These are phyloP conservation scores for Grigorovia humatica DNA, from an alignment of 805 yeast species.

Conservation along the genomic window DNA sequence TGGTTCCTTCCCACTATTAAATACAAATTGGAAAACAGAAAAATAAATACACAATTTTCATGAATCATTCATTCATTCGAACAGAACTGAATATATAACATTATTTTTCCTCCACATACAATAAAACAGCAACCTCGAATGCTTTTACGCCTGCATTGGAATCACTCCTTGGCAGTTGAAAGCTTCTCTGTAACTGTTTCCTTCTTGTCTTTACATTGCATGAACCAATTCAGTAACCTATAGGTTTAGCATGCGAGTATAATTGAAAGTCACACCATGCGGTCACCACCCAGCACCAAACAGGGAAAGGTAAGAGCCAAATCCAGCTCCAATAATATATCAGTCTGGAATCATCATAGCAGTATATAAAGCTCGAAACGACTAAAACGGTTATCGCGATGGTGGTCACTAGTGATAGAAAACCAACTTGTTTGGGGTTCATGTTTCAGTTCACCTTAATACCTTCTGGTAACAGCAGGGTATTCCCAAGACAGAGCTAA, in stretches of 20 bases:
- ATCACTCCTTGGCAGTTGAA: no score
- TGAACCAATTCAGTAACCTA: not conserved
- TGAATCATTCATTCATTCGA: no score
- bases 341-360: slow-evolving; percentile 5
- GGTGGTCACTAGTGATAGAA: slow-evolving; percentile 11
- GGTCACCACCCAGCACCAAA: slow-evolving; percentile 27
- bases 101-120: not conserved
- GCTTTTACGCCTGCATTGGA: no score
- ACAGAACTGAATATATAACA: not conserved
- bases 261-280: slow-evolving; percentile 29
- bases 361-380: slow-evolving; percentile 7
- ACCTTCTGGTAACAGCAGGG: no score
- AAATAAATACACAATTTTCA: no score
- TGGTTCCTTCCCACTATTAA: no score
- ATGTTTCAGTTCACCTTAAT: not conserved
- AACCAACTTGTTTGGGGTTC: slow-evolving; percentile 15
- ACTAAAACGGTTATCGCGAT: slow-evolving; percentile 10
- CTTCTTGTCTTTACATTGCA: no score
- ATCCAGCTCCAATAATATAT: slow-evolving; percentile 25
- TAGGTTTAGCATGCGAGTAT: slow-evolving; percentile 21
- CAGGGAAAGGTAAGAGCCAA: slow-evolving; percentile 19
- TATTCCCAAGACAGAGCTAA: no score
- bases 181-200: no score
- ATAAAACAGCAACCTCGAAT: no score
- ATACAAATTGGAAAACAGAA: no score